Conservation (phyloP, 768 basidiomycete genomes). For the Agrocybe praecox region DNA sequence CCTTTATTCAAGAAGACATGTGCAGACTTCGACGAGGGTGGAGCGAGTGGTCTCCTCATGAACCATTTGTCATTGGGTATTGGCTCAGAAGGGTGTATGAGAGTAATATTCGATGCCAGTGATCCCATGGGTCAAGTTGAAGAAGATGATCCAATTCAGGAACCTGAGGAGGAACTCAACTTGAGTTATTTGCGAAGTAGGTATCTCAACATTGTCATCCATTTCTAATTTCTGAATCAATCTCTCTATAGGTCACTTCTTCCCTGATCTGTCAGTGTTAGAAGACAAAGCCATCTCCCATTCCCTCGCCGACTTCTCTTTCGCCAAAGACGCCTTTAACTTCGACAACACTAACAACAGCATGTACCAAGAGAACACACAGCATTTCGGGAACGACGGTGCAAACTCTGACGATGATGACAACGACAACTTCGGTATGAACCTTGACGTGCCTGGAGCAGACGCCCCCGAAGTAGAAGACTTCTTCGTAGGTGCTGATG, state of each 20-base stretch:
- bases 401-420: constrained; percentile 49
- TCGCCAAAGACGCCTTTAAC: constrained; percentile 65
- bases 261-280: constrained; percentile 68
- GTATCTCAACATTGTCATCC: constrained; percentile 20
- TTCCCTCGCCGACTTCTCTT: constrained; percentile 81
- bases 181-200: constrained; percentile 62
- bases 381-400: constrained; percentile 29
- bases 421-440: constrained; percentile 39
- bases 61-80: constrained; percentile 86
- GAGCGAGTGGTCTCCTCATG: constrained; percentile 94
- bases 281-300: constrained; percentile 77
- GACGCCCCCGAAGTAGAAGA: constrained; percentile 26
- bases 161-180: constrained; percentile 71
- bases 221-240: constrained; percentile 8
- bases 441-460: constrained; percentile 18
- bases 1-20: constrained; percentile 97
- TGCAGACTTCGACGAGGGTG: constrained; percentile 98
- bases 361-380: constrained; percentile 59
- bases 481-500: constrained; percentile 43
- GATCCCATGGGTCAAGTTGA: constrained; percentile 84
- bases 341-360: constrained; percentile 56
- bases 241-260: constrained; percentile 56
- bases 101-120: constrained; percentile 95
- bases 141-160: constrained; percentile 74
- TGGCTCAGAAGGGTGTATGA: constrained; percentile 77